Evolutionary conservation across 2,329 filamentous ascomycete species (phyloP), one percentile per base, ranked within the genome.

Genomic region (Macrophomina pseudophaseolina): DNA sequence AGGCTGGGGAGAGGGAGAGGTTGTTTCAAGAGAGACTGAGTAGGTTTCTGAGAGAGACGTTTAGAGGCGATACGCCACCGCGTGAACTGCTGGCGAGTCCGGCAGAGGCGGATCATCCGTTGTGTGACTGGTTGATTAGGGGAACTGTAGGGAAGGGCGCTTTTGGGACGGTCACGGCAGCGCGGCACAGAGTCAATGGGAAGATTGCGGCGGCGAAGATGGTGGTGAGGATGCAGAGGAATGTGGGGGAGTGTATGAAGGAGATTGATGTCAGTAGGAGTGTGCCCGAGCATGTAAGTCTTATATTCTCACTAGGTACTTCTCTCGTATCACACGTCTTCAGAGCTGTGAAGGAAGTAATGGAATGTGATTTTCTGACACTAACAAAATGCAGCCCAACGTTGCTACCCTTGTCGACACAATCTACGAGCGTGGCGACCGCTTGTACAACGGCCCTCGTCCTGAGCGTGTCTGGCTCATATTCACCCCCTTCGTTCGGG

Each of bases 401-500:
- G 28, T 60, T 6, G 42, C 56, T 23, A 14, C 56, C 56, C 40
- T 60, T 23, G 48, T 60, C 56, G 56, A 60, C 40, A 48, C 42
- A 18, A 60, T 60, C 28, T 60, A 60, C 40, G 56, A 60, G 33
- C 56, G 56, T 40, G 56, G 56, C 30, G 42, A 60, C 16, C 56
- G 56, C 42, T 60, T n/a, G 35, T 60, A 60, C 42, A 48, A 40
- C 16, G 56, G 56, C 12, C 56, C 56, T 2, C 56, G 56, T 28
- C 56, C 56, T 18, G 56, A 60, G 14, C 56, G 56, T 42, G 42
- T 60, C 40, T 60, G 56, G 56, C 56, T 60, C 56, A 48, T 60
- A 38, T 60, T 38, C 42, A 23, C 42, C 6, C 56, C 56, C 16
- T 60, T 60, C 40, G 56, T 60, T 16, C 56, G 56, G 12, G 56